phyloP scores from a whole-genome alignment of 2,329 filamentous ascomycete species.

The Aspergillus sp. region DNA sequence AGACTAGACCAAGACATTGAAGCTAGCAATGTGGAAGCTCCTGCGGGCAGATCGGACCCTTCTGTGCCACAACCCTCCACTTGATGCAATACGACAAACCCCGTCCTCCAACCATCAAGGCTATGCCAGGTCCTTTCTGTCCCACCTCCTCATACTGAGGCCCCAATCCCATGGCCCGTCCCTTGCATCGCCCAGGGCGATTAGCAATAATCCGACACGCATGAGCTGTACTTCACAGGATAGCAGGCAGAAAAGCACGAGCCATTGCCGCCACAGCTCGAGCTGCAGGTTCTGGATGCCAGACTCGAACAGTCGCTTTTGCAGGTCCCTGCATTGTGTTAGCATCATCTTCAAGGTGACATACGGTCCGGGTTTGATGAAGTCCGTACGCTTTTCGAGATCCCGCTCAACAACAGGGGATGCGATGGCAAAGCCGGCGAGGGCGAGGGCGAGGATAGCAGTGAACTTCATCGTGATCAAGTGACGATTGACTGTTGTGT shows the following conservation, averaged over 20 bases:
- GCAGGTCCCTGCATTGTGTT: neutral
- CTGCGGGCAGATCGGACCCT: too few species aligned
- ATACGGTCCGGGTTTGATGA: neutral
- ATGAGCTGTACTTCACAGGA: neutral
- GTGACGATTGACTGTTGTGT: neutral
- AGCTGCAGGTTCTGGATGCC: neutral
- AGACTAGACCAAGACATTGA: too few species aligned
- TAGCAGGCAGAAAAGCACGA: neutral
- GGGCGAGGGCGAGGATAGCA: neutral
- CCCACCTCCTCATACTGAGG: neutral
- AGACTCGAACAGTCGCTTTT: neutral
- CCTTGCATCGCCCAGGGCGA: neutral
- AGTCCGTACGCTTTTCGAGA: neutral
- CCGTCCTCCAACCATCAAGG: neutral
- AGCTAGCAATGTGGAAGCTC: too few species aligned
- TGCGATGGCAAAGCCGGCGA: neutral
- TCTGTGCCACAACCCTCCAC: too few species aligned
- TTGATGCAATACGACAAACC: too few species aligned
- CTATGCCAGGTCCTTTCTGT: neutral
- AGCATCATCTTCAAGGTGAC: neutral
- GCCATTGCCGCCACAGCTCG: neutral
- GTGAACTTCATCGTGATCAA: neutral
- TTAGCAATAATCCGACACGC: neutral
- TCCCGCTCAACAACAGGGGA: neutral
- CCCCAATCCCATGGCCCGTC: neutral